phyloP scores from a whole-genome alignment of 306 rosid genomes.

The Styphnolobium japonicum region DNA sequence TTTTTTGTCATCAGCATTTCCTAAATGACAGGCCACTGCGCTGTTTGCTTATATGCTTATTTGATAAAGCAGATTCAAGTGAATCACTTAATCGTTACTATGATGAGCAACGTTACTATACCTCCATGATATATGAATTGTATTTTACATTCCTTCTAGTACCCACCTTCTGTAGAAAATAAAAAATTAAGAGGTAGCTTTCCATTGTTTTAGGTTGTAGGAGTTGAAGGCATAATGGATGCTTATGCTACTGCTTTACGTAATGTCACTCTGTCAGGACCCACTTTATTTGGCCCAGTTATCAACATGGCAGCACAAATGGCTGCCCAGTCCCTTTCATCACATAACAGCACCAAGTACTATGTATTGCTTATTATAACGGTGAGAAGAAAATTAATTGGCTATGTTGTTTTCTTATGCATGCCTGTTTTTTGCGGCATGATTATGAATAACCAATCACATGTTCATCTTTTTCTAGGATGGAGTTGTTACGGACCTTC shows the following conservation, averaged over 20 bases:
- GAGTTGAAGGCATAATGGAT: slow-evolving; percentile 81
- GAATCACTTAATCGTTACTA: background rate
- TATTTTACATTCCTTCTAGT: background rate
- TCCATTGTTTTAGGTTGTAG: slow-evolving; percentile 56
- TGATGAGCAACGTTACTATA: background rate
- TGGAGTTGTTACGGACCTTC: slow-evolving; percentile 85
- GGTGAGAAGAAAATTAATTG: slow-evolving; percentile 34
- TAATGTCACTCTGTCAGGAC: slow-evolving; percentile 64
- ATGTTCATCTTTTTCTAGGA: slow-evolving; percentile 47
- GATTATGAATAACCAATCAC: background rate
- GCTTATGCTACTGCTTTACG: slow-evolving; percentile 64
- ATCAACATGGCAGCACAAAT: slow-evolving; percentile 70
- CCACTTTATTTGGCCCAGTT: slow-evolving; percentile 85
- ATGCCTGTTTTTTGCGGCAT: background rate
- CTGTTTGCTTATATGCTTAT: background rate
- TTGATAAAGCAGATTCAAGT: background rate
- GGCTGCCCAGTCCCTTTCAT: slow-evolving; percentile 53
- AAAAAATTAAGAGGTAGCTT: background rate
- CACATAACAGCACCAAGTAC: slow-evolving; percentile 42
- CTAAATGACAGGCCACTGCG: background rate
- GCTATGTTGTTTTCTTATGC: background rate
- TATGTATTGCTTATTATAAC: slow-evolving; percentile 76
- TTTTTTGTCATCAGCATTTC: background rate
- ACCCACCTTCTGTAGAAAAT: background rate
- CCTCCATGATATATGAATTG: background rate